Conservation (phyloP, 352 stramenopile genomes). For the Globisporangium orthogonon region DNA sequence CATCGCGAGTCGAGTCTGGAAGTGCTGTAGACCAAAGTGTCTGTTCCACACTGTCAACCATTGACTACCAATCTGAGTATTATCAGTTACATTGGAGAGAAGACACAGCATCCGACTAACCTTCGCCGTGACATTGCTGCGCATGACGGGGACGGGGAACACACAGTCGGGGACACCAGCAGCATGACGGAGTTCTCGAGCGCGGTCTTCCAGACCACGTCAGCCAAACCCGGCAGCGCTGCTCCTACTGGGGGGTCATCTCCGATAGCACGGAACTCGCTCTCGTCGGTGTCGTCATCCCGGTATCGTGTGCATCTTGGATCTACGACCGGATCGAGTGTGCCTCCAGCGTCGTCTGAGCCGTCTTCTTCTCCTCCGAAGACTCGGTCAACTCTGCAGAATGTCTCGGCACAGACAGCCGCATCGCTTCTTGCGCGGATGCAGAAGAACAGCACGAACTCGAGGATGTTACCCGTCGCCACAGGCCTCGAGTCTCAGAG, state of each 20-base stretch:
- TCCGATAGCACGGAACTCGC: background rate
- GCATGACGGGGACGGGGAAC: background rate
- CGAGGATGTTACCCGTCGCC: background rate
- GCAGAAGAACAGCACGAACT: constrained; percentile 15
- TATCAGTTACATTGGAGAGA: no score
- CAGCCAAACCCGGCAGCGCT: background rate
- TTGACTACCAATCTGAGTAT: no score
- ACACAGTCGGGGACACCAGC: background rate
- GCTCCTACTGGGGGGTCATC: background rate
- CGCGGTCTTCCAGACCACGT: background rate
- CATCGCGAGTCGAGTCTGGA: no score
- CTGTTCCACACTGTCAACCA: no score
- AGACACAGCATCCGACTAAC: no score
- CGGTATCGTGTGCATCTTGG: constrained; percentile 2
- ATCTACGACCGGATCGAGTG: background rate
- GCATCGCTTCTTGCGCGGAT: constrained; percentile 21
- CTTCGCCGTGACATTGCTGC: no score
- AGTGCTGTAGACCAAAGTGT: no score
- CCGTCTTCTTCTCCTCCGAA: background rate
- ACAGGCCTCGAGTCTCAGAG: background rate
- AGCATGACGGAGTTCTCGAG: constrained; percentile 11
- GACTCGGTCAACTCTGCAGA: constrained; percentile 8
- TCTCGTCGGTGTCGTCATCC: background rate
- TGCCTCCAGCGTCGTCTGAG: background rate
- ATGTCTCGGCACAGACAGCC: constrained; percentile 11